A percentile compares a stretch with the other conserved stretches of the same genome.
Evolutionary conservation across 2,329 filamentous ascomycete genomes (phyloP).

Genomic region (Aspergillus neotritici): DNA sequence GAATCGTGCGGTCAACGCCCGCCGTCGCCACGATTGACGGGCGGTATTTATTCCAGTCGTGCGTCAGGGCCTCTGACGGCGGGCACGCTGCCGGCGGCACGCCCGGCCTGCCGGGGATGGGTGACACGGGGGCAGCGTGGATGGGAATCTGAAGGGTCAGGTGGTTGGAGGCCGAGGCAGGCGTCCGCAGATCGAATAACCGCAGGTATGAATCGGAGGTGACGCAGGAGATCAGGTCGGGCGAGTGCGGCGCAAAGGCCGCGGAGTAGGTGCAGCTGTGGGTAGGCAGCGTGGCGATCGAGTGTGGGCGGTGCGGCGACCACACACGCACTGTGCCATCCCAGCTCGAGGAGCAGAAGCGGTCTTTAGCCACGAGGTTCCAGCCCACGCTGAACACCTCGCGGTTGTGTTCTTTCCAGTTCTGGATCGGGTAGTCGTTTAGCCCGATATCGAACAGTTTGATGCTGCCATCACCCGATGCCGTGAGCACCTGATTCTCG

Average conservation of each 20-base stretch:
- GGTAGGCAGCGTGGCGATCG: conserved; percentile 78
- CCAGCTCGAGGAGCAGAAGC: conserved; percentile 88
- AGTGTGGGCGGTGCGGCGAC: conserved; percentile 70
- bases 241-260: conserved; percentile 83
- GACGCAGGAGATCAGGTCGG: conserved; percentile 78
- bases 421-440: conserved; percentile 78
- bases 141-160: conserved; percentile 77
- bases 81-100: conserved; percentile 39
- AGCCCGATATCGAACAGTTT: conserved; percentile 87
- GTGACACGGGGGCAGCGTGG: conserved; percentile 58
- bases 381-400: conserved; percentile 91
- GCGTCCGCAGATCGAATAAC: conserved; percentile 85
- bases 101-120: conserved; percentile 33
- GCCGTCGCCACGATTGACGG: conserved; percentile 78
- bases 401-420: conserved; percentile 87
- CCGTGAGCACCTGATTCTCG: conserved; percentile 86
- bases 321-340: conserved; percentile 95
- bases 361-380: conserved; percentile 87
- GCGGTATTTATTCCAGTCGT: conserved; percentile 99
- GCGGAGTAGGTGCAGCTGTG: conserved; percentile 92
- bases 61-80: conserved; percentile 82
- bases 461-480: conserved; percentile 86
- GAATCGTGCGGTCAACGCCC: conserved; percentile 79
- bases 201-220: conserved; percentile 84
- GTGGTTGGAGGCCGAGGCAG: conserved; percentile 80